Conservation (phyloP, 164 flowering plant genomes). For the Vitis cinerea region DNA sequence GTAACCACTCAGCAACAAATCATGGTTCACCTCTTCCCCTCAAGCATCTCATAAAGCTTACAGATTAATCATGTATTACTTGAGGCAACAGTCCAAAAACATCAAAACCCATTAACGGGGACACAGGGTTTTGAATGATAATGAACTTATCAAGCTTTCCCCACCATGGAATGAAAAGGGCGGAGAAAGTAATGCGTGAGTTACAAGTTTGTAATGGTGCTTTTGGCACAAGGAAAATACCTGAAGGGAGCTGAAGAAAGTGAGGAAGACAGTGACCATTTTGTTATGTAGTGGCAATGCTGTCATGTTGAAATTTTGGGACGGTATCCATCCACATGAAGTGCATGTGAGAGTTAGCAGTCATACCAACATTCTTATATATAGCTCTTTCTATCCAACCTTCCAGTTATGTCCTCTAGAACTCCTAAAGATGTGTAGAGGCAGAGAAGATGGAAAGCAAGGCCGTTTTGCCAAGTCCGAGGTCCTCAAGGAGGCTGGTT, state of each 20-base stretch:
- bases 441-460: conserved; percentile 23
- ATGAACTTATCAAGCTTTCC: no score
- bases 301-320: conserved; percentile 13
- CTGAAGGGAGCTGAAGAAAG: no score
- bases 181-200: no score
- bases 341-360: conserved; percentile 6
- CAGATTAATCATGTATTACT: conserved; percentile 4
- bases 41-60: conserved; percentile 25
- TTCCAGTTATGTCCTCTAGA: neutral
- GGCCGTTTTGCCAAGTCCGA: neutral
- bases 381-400: conserved; percentile 5
- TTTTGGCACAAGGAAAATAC: no score
- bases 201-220: no score
- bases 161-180: no score
- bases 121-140: no score
- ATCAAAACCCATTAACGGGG: no score
- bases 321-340: neutral
- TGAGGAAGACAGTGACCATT: neutral
- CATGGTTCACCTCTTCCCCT: conserved; percentile 25
- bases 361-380: conserved; percentile 1
- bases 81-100: no score
- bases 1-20: conserved; percentile 33
- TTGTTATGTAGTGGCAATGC: conserved; percentile 18
- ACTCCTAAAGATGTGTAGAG: conserved; percentile 43
- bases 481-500: neutral